Evolutionary conservation across 345 rosid species (phyloP), one percentile per base, ranked within the genome.

Genomic region (Hypericum perforatum): DNA sequence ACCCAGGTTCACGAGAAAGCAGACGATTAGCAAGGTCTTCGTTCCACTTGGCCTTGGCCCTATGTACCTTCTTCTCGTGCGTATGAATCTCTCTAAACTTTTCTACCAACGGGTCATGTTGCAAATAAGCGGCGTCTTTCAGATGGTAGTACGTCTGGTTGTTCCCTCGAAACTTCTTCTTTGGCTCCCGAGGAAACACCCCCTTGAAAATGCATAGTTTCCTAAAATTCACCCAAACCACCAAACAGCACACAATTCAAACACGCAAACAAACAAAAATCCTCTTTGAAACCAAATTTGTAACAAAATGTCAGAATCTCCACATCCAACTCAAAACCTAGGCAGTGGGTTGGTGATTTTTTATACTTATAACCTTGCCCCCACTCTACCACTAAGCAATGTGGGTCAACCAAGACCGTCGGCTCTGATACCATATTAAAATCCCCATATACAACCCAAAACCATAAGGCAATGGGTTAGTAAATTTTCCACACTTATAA

Each of bases 121-220:
- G 83, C 71, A 92, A 78, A 72, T 80, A 92, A 11, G 80, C 43
- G 70, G 89, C 72, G 70, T 92, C 99, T 77, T 89, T 92, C 36
- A 79, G 75, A 71, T 92, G 99, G 66, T 89, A 92, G 60, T 92
- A 92, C 12, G 99, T 89, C 58, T 89, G 95, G 58, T 89, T 89
- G 70, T 79, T 89, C 60, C 99, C 99, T 36, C 74, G 85, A 51
- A 92, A 77, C 74, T 92, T 92, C 82, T 86, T 92, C 77, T 84
- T 92, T 0, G 94, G 97, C 63, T 92, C 95, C 51, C 95, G 73
- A 1, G 97, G 98, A 41, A 86, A 88, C 48, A 89, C 76, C 37
- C 97, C 95, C 74, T 84, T 88, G 40, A 80, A 72, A 61, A 89
- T 85, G 67, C 91, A 84, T 51, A 85, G 56, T 68, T 78, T 82